Evolutionary conservation across 1,284 basidiomycete genomes (phyloP), one percentile per base, ranked within the genome.

Genomic region (Cerrena zonata): DNA sequence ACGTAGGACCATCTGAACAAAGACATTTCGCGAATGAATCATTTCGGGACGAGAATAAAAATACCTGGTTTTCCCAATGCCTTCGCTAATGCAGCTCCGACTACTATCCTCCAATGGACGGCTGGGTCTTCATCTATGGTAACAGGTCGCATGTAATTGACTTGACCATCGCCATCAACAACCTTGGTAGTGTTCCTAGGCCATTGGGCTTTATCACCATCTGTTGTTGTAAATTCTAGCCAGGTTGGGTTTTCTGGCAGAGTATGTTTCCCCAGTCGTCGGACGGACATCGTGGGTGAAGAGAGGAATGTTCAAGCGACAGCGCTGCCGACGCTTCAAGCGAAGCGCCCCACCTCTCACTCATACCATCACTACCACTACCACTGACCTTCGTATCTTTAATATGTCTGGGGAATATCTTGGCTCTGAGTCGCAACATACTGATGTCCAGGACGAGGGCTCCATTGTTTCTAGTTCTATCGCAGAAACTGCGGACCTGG

Each of bases 121-220:
- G 69, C 60, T 13, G 73, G 61, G 21, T 70, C 61, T 44, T 83
- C 76, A 39, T 84, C 77, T 13, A 77, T 54, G 3, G 61, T 63
- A 1, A 85, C 63, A 1, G 70, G 70, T 12, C 77, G 71, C 77
- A 84, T 84, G 64, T 67, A 90, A 60, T 90, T 89, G 25, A 90
- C 80, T 47, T 80, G 68, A 2, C 84, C 83, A 4, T 80, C 77
- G 5, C 50, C 41, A 58, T 84, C 81, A 7, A 85, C 72, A 2
- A 72, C 59, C 48, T 69, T 66, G 11, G 67, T 71, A 4, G 76
- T 85, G 50, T 83, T 80, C 22, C 61, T 65, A 1, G 86, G 87
- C 76, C 80, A 83, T 19, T 64, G 65, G 7, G 51, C 53, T 1
- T 63, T 42, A 53, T 79, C 70, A 15, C 86, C 87, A 51, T 90